Base-by-base conservation (phyloP, 1,284 basidiomycete genomes). In the Fomitopsis schrenkii region DNA sequence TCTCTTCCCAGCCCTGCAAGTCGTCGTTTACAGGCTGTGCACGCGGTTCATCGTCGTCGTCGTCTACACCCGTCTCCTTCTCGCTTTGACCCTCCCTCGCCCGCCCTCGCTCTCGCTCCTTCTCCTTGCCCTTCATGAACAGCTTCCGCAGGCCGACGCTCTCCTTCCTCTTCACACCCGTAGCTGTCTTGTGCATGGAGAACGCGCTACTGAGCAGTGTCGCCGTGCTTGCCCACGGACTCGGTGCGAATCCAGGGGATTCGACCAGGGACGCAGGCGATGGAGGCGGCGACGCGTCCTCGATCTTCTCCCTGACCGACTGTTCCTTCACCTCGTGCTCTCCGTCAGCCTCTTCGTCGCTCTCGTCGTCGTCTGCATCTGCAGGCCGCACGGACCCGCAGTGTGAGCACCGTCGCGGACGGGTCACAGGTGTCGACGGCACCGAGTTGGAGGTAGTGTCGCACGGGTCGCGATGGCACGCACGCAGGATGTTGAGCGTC, bases 51-150 rank as follows among this genome's bases (percentile, higher is more conserved):
- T 10, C 17, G 5, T 28, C 3, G 3, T 38, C 42, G 46, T 10
- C 17, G 5, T 40, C 3, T 2, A 22, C 42, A 1, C 14, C 38
- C 55, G 10, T 40, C 35, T 30, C 26, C 58, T 36, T 57, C 41
- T 53, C 35, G 12, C 19, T 44, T 22, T 41, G 67, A 66, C 26
- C 71, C 61, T 42, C 72, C 64, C 19, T 72, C 71, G 71, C 72
- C n/a, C 69, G 65, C 4, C 17, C 48, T n/a, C 69, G 65, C 4
- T 26, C 48, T 12, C 26, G 38, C 6, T 5, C 56, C 36, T 48
- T 40, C 48, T 71, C 74, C 57, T 75, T 76, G 22, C 73, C 72
- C 57, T 75, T 76, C 33, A 69, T 60, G 50, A 76, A 76, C 3
- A 76, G 50, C 41, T 67, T 68, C 33, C 70, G 68, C 8, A 74